These are phyloP conservation scores for Paragyromitra xinjiangensis DNA, from an alignment of 495 filamentous ascomycete species.

Conservation along the genomic window DNA sequence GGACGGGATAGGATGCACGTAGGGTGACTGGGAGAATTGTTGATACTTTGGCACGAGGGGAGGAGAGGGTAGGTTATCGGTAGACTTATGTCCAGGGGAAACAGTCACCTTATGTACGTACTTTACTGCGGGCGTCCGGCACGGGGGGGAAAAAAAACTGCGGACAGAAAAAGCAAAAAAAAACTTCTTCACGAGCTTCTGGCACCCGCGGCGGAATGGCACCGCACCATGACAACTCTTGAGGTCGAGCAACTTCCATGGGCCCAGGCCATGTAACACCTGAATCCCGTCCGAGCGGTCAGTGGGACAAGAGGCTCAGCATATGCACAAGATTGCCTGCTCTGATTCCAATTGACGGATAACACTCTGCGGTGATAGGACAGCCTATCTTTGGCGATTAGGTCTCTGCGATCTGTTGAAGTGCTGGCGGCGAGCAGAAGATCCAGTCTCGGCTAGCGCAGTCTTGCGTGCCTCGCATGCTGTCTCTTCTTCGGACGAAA, in stretches of 20 bases:
- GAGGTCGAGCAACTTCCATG: slow-evolving; percentile 21
- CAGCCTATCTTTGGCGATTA: slow-evolving; percentile 35
- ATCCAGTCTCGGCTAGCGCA: slow-evolving; percentile 30
- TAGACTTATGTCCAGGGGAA: slow-evolving; percentile 36
- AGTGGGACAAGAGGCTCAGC: slow-evolving; percentile 52
- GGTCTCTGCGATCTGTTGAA: slow-evolving; percentile 14
- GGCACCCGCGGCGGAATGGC: slow-evolving; percentile 13
- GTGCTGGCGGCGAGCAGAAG: slow-evolving; percentile 39
- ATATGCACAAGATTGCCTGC: slow-evolving; percentile 32
- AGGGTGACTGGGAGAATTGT: slow-evolving; percentile 38
- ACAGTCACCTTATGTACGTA: slow-evolving; percentile 45
- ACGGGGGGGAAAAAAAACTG: slow-evolving; percentile 15
- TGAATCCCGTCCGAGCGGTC: slow-evolving; percentile 49
- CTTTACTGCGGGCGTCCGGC: slow-evolving; percentile 37
- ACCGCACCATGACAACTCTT: slow-evolving; percentile 29
- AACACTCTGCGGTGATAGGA: slow-evolving; percentile 18
- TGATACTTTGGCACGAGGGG: slow-evolving; percentile 30
- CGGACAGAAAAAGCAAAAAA: slow-evolving; percentile 43
- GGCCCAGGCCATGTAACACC: slow-evolving; percentile 48
- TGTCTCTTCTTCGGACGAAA: slow-evolving; percentile 36
- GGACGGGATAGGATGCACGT: slow-evolving; percentile 16
- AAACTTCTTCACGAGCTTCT: slow-evolving; percentile 27
- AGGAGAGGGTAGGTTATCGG: slow-evolving; percentile 13
- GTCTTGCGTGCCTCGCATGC: slow-evolving; percentile 25
- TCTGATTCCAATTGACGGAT: slow-evolving; percentile 36